Percentiles rank a stretch among this genome's conserved stretches.
Conservation (phyloP, 148 eudicot species). For the Pouteria glomerata region DNA sequence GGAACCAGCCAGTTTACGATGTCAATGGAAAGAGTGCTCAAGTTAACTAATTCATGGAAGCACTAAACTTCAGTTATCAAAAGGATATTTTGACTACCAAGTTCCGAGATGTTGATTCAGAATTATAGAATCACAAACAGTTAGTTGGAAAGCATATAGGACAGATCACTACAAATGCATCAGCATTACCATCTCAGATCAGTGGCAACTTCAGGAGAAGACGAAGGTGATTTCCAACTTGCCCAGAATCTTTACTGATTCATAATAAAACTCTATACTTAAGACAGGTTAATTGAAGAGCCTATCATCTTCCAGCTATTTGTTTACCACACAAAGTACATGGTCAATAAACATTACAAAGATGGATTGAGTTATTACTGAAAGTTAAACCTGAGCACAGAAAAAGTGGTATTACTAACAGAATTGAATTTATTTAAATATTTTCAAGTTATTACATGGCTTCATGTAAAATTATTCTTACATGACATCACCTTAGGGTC, state of each 20-base stretch:
- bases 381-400: neutral
- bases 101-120: neutral
- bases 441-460: conserved; percentile 4
- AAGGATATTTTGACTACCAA: neutral
- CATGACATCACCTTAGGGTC: conserved; percentile 96
- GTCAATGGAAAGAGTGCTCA: neutral
- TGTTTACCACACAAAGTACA: neutral
- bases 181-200: neutral
- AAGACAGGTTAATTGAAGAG: neutral
- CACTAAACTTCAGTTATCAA: neutral
- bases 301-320: neutral
- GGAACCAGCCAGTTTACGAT: neutral
- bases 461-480: conserved; percentile 37
- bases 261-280: neutral
- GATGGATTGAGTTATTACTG: neutral
- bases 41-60: conserved; percentile 2
- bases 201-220: neutral
- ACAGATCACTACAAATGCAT: neutral
- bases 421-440: neutral
- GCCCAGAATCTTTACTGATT: neutral
- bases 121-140: neutral
- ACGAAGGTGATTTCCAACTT: neutral
- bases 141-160: neutral
- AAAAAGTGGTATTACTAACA: neutral
- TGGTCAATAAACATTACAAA: neutral